Evolutionary conservation across 2,329 filamentous ascomycete species (phyloP).

Genomic region (Catunica adiposa): DNA sequence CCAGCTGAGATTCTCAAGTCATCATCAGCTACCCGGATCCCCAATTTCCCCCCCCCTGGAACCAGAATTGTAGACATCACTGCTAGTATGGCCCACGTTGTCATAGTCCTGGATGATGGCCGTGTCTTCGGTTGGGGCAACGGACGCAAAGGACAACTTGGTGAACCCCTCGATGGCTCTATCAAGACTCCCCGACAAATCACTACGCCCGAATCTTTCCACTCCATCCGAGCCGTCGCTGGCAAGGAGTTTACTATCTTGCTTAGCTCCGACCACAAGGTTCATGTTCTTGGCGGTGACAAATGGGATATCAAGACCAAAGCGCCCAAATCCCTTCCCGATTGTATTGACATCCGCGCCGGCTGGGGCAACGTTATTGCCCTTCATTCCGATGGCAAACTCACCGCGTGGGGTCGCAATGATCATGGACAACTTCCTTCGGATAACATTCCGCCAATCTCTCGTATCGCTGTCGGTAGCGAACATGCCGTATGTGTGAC

Average conservation of each 20-base stretch:
- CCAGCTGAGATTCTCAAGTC: conserved; percentile 27
- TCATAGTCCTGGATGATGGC: conserved; percentile 58
- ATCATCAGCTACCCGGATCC: conserved; percentile 32
- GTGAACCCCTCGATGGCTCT: conserved; percentile 33
- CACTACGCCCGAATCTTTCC: conserved; percentile 34
- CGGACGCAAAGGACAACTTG: conserved; percentile 71
- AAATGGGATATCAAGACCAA: conserved; percentile 50
- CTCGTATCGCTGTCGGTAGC: conserved; percentile 63
- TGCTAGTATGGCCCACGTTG: conserved; percentile 62
- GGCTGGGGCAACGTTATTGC: conserved; percentile 75
- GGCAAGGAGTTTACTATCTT: conserved; percentile 69
- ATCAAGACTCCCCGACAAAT: conserved; percentile 47
- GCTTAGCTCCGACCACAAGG: conserved; percentile 30
- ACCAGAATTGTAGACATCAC: conserved; percentile 46
- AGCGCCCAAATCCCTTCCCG: conserved; percentile 34
- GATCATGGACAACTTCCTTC: conserved; percentile 72
- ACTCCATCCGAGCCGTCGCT: conserved; percentile 51
- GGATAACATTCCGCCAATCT: conserved; percentile 37
- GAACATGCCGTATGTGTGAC: conserved; percentile 73
- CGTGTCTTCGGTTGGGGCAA: conserved; percentile 79
- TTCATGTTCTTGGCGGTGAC: conserved; percentile 55
- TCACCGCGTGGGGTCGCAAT: conserved; percentile 66
- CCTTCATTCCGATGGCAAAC: conserved; percentile 39
- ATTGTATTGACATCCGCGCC: conserved; percentile 54
- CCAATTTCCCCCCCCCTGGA: conserved; percentile 45